Conservation (phyloP, 1,284 basidiomycete species). For the Tausonia pullulans region DNA sequence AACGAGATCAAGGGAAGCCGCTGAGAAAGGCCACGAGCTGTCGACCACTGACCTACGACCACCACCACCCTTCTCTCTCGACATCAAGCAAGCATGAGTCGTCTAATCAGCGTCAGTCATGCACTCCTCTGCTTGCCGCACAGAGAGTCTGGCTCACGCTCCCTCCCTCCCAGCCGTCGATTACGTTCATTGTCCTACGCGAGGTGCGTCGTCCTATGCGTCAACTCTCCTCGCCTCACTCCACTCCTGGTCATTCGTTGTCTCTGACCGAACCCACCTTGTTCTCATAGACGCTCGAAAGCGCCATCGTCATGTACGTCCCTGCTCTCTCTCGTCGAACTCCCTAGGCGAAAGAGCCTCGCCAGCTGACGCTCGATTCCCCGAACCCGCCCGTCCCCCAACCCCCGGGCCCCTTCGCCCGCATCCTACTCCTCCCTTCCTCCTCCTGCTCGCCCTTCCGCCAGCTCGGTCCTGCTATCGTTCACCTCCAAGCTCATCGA, state of each 20-base stretch:
- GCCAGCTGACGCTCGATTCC: no score
- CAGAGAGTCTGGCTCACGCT: neutral
- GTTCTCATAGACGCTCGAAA: no score
- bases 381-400: neutral
- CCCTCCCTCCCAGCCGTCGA: conserved; percentile 1
- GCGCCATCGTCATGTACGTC: no score
- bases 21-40: no score
- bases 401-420: neutral
- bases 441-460: neutral
- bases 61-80: no score
- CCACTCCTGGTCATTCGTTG: no score
- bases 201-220: neutral
- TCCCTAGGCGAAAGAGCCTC: no score
- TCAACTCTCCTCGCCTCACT: no score
- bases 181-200: conserved; percentile 8
- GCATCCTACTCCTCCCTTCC: neutral
- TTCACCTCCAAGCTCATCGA: conserved; percentile 21
- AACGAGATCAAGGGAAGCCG: no score
- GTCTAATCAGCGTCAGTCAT: neutral
- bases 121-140: neutral
- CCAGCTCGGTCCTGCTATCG: conserved; percentile 31
- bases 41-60: no score
- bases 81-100: neutral
- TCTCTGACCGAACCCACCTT: no score
- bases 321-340: no score